A percentile compares a stretch with the other conserved stretches of the same genome.
Conservation (phyloP, 148 eudicot genomes). For the Dysphania ambrosioides region DNA sequence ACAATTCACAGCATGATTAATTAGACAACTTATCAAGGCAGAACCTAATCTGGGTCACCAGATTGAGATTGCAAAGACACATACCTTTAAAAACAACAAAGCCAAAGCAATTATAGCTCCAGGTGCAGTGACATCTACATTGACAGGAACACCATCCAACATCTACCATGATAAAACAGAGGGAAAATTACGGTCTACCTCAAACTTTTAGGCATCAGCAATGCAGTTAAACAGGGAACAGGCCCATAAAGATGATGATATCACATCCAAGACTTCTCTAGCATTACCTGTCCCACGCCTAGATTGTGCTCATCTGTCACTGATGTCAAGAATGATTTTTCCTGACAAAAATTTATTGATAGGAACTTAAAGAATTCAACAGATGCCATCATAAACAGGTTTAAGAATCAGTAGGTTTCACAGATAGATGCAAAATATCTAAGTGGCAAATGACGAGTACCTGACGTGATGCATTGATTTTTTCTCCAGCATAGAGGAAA, state of each 20-base stretch:
- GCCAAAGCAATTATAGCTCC: slow-evolving; percentile 89
- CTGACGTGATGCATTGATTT: slow-evolving; percentile 48
- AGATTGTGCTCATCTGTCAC: slow-evolving; percentile 58
- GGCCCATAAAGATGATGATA: slow-evolving; percentile 1
- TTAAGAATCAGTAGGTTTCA: not conserved
- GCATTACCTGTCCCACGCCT: slow-evolving; percentile 65
- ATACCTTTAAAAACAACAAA: slow-evolving; percentile 92
- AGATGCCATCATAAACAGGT: not conserved
- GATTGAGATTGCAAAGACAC: not conserved
- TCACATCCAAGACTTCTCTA: not conserved
- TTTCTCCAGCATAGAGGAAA: slow-evolving; percentile 80
- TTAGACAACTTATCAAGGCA: not conserved
- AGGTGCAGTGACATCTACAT: slow-evolving; percentile 96
- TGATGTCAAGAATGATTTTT: slow-evolving; percentile 39
- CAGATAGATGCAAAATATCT: not conserved
- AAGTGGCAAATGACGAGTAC: not conserved
- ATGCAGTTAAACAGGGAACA: not conserved
- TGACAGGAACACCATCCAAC: slow-evolving; percentile 62
- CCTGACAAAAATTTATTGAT: slow-evolving; percentile 35
- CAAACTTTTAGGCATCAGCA: not conserved
- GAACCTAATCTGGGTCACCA: not conserved
- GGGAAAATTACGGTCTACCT: not conserved
- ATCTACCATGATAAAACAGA: slow-evolving; percentile 35
- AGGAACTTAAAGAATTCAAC: not conserved
- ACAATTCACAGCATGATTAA: not conserved